Conservation (phyloP, 345 rosid genomes). For the Heritiera littoralis region DNA sequence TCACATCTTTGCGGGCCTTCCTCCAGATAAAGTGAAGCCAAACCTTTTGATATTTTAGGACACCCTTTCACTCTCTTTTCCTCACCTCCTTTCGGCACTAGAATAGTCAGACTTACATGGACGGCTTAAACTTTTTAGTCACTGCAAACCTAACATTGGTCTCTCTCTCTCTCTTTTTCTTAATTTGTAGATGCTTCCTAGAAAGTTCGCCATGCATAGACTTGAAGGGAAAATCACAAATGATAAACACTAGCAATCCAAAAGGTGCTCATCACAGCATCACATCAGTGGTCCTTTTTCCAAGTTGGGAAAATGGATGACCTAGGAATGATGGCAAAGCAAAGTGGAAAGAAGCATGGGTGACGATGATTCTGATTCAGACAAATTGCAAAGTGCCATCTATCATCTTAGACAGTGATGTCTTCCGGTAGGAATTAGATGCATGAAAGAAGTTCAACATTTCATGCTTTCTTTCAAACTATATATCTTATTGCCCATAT, state of each 20-base stretch:
- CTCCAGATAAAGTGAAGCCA: not conserved
- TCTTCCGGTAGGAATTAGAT: slow-evolving; percentile 7
- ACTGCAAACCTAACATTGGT: not conserved
- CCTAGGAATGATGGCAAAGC: slow-evolving; percentile 14
- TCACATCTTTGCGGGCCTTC: slow-evolving; percentile 9
- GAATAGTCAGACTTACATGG: slow-evolving; percentile 9
- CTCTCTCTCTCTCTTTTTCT: not conserved
- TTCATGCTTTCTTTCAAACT: slow-evolving; percentile 9
- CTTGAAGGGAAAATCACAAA: not conserved
- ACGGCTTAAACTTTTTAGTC: not conserved
- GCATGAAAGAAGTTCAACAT: not conserved
- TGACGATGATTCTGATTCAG: slow-evolving; percentile 10
- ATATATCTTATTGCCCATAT: not conserved
- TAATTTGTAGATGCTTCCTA: not conserved
- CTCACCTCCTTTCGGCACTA: not conserved
- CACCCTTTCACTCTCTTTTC: not conserved
- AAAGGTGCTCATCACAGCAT: slow-evolving; percentile 1
- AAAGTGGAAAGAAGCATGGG: slow-evolving; percentile 7
- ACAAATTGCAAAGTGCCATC: not conserved
- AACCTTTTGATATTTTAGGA: not conserved
- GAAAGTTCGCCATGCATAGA: not conserved
- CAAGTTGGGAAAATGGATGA: slow-evolving; percentile 7
- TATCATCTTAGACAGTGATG: not conserved
- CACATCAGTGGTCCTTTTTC: not conserved
- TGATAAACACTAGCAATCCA: not conserved